A percentile compares a stretch with the other conserved stretches of the same genome.
phyloP scores from a whole-genome alignment of 202 grass and related monocot genomes.

The Cymbopogon flexuosus region DNA sequence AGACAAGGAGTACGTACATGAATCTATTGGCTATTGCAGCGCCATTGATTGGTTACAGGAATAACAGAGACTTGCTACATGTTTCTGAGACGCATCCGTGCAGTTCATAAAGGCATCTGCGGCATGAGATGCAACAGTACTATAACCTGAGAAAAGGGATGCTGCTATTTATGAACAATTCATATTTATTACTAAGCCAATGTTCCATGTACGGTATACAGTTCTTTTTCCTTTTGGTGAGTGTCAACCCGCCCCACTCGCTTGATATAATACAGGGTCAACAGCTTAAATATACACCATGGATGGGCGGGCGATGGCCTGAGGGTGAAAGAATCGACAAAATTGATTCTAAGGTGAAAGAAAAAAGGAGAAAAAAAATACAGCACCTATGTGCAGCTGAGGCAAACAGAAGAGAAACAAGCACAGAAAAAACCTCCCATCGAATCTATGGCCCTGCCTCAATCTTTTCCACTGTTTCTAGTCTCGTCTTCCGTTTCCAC shows the following conservation, averaged over 20 bases:
- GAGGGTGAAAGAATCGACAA: conserved; percentile 40
- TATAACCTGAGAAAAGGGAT: background rate
- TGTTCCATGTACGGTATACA: conserved; percentile 26
- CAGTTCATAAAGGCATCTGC: background rate
- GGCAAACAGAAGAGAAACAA: conserved; percentile 42
- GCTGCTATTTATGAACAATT: background rate
- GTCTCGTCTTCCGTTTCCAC: conserved; percentile 89
- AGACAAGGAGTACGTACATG: background rate
- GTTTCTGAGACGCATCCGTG: background rate
- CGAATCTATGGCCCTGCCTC: conserved; percentile 54
- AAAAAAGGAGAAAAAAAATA: background rate
- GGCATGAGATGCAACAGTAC: background rate
- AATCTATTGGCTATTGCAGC: background rate
- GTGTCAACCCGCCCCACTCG: conserved; percentile 4
- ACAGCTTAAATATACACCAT: conserved; percentile 36
- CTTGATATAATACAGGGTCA: conserved; percentile 28
- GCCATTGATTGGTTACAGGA: background rate
- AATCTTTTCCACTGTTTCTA: conserved; percentile 84
- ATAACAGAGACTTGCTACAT: background rate
- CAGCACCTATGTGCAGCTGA: conserved; percentile 46
- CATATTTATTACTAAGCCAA: conserved; percentile 32
- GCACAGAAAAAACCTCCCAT: background rate
- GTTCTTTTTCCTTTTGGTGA: conserved; percentile 22
- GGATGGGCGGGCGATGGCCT: conserved; percentile 15
- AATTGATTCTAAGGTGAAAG: conserved; percentile 11